A percentile compares a stretch with the other conserved stretches of the same genome.
Conservation (phyloP, 1,284 basidiomycete species). For the Golubevia pallescens region DNA sequence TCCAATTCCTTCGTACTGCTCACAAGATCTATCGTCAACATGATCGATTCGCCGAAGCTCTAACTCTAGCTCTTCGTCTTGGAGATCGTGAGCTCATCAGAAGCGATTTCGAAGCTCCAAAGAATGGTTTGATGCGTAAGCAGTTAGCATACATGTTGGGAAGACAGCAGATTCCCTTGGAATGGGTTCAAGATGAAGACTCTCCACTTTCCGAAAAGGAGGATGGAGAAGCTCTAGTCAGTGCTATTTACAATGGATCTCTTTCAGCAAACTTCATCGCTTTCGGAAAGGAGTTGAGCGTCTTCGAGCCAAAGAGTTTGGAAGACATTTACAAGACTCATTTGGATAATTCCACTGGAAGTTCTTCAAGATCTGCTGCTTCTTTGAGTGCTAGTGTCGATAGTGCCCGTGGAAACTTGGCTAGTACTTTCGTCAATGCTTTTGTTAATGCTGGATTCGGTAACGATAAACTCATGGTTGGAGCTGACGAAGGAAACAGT, state of each 20-base stretch:
- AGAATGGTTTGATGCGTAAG: constrained; percentile 76
- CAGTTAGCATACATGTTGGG: constrained; percentile 94
- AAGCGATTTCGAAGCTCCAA: constrained; percentile 57
- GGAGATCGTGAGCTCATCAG: constrained; percentile 79
- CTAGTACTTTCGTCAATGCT: constrained; percentile 96
- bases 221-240: constrained; percentile 70
- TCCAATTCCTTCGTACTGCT: constrained; percentile 85
- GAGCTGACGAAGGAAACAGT: constrained; percentile 90
- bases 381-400: constrained; percentile 73
- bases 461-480: constrained; percentile 97
- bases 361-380: constrained; percentile 38
- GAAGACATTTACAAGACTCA: constrained; percentile 99
- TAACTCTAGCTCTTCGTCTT: constrained; percentile 84
- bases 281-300: constrained; percentile 94
- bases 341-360: constrained; percentile 73
- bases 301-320: constrained; percentile 84
- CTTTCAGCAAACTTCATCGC: constrained; percentile 78
- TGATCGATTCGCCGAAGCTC: constrained; percentile 87
- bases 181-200: constrained; percentile 79
- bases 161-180: constrained; percentile 86
- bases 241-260: constrained; percentile 77
- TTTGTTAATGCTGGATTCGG: constrained; percentile 99
- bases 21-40: constrained; percentile 89
- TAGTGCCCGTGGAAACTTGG: constrained; percentile 91
- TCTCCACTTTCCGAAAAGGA: constrained; percentile 67